These are phyloP conservation scores for Desmodesmus armatus DNA, from an alignment of 139 green algal genomes.

Conservation along the genomic window DNA sequence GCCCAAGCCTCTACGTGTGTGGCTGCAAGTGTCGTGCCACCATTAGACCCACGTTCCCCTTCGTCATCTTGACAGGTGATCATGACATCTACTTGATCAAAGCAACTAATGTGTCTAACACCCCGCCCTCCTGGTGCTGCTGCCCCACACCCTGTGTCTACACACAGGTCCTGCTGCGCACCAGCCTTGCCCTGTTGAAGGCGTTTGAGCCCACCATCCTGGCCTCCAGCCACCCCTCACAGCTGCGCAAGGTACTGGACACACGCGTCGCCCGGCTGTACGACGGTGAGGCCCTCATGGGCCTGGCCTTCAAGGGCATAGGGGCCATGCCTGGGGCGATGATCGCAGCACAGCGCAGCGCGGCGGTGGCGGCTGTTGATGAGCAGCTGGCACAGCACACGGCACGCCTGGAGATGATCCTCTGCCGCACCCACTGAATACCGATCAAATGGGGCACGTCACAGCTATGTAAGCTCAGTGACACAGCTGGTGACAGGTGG, in stretches of 20 bases:
- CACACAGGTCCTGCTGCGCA: slow-evolving; percentile 19
- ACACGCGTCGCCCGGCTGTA: slow-evolving; percentile 9
- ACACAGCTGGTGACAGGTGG: no score
- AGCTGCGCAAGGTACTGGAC: slow-evolving; percentile 40
- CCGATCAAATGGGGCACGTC: no score
- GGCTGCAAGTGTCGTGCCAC: no score
- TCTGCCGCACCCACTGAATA: slow-evolving; percentile 34
- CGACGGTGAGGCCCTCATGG: slow-evolving; percentile 31
- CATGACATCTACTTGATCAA: no score
- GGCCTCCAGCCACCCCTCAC: slow-evolving; percentile 10
- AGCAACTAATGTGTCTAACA: no score
- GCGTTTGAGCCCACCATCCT: slow-evolving; percentile 27
- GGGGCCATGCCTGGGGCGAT: slow-evolving; percentile 13
- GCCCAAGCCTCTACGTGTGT: no score
- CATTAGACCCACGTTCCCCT: no score
- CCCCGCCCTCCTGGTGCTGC: no score
- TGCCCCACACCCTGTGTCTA: no score
- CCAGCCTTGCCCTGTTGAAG: slow-evolving; percentile 39
- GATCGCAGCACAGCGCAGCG: slow-evolving; percentile 20
- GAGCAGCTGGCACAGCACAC: slow-evolving; percentile 6
- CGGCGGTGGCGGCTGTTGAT: slow-evolving; percentile 9
- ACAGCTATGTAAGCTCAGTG: no score
- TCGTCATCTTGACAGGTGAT: no score
- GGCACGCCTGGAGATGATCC: slow-evolving; percentile 6
- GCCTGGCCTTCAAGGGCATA: slow-evolving; percentile 38